phyloP scores from a whole-genome alignment of 2,329 filamentous ascomycete genomes.

The Colletotrichum sojae region DNA sequence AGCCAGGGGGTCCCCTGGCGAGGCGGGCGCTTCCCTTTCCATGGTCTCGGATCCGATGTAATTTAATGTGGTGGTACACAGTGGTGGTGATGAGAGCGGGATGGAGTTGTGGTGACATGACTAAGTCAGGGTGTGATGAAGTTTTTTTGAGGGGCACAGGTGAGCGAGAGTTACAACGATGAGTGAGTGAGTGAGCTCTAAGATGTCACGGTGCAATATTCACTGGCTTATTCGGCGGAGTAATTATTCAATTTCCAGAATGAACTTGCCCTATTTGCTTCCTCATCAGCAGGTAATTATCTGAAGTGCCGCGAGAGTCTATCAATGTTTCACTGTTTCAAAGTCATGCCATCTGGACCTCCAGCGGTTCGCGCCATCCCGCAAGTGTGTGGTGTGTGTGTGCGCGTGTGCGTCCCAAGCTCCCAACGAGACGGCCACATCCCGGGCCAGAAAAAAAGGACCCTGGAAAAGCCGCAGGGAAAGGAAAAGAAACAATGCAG shows the following conservation, averaged over 20 bases:
- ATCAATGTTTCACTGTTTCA: constrained; percentile 15
- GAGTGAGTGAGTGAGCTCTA: background rate
- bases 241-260: no score
- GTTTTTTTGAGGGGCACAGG: background rate
- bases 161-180: constrained; percentile 13
- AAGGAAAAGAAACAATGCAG: constrained; percentile 2
- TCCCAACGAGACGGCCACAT: background rate
- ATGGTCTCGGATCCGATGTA: constrained; percentile 2
- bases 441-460: background rate
- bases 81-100: constrained; percentile 12
- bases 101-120: constrained; percentile 26
- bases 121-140: constrained; percentile 4
- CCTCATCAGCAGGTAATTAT: background rate
- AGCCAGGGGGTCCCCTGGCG: constrained; percentile 56
- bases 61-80: background rate
- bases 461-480: background rate
- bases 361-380: background rate
- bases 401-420: no score
- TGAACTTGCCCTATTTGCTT: no score
- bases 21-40: background rate
- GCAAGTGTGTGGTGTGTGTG: background rate
- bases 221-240: no score
- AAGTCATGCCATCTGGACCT: constrained; percentile 2
- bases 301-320: constrained; percentile 13
- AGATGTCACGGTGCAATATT: no score